A percentile compares a stretch with the other conserved stretches of the same genome.
These are phyloP conservation scores for Aurifilum marmelostoma DNA, from an alignment of 2,329 filamentous ascomycete species.

Conservation along the genomic window DNA sequence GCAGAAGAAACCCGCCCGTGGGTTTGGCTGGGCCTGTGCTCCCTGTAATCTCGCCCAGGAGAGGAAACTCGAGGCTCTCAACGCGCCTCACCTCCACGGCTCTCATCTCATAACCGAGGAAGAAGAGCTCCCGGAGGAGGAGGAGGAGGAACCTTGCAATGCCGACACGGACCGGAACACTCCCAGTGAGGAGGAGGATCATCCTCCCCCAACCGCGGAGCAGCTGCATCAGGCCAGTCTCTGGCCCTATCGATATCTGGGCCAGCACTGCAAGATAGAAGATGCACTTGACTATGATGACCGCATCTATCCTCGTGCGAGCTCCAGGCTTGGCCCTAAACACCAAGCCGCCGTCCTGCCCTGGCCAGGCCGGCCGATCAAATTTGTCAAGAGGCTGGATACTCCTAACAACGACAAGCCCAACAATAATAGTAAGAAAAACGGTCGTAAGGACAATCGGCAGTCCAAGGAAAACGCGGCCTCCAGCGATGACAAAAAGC, in stretches of 20 bases:
- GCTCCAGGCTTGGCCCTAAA: constrained; percentile 85
- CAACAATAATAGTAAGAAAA: constrained; percentile 66
- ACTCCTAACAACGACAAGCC: too few relatives aligned
- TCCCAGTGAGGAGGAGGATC: constrained; percentile 62
- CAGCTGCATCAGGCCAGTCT: constrained; percentile 91
- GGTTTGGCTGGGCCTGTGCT: constrained; percentile 97
- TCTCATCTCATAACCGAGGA: constrained; percentile 67
- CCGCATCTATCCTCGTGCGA: constrained; percentile 93
- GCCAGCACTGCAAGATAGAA: constrained; percentile 92
- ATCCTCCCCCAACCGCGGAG: constrained; percentile 71
- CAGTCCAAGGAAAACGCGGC: constrained; percentile 83
- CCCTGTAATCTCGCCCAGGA: constrained; percentile 96
- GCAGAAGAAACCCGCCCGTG: constrained; percentile 93
- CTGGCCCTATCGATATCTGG: constrained; percentile 95
- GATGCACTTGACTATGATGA: constrained; percentile 97
- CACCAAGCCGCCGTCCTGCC: constrained; percentile 85
- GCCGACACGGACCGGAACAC: constrained; percentile 65
- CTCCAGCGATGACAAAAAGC: constrained; percentile 68
- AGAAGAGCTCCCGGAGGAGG: constrained; percentile 66
- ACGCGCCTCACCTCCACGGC: constrained; percentile 77
- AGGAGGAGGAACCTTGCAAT: constrained; percentile 69
- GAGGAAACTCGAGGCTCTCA: constrained; percentile 84
- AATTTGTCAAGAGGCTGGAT: constrained; percentile 85
- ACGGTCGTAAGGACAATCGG: constrained; percentile 76
- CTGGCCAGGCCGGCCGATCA: constrained; percentile 86